Evolutionary conservation across 345 rosid genomes (phyloP), one percentile per base, ranked within the genome.

Genomic region (Schrenkiella parvula): DNA sequence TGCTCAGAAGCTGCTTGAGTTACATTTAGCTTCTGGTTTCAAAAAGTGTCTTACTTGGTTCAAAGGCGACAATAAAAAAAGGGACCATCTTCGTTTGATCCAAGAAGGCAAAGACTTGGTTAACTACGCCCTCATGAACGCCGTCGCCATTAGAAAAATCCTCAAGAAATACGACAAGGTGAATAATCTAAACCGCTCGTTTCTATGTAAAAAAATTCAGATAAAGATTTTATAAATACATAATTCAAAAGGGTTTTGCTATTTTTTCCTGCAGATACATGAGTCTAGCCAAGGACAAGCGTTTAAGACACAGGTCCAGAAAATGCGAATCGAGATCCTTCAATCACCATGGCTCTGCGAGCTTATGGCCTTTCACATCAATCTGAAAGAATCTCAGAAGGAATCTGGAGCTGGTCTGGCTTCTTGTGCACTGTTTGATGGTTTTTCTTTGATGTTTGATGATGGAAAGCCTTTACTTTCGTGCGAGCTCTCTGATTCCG

Each of bases 111-210:
- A 81, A 74, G 95, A 91, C 66, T 71, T 91, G 76, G 96, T 95
- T 47, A 81, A 78, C 46, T 95, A 95, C 78, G 99, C 99, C 1
- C 83, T 89, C 11, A 88, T 95, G 42, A 89, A 95, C 58, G 90
- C 99, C 1, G 78, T 79, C 3, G 99, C 97, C 6, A 85, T 95
- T 35, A 78, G 95, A 35, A 95, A 95, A 77, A 95, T 95, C 61
- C 90, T 91, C 21, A 95, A 95, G 82, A 95, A 91, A 77, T 95
- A 95, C 50, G 99, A 95, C 70, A 93, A 93, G 95, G 97, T 87
- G 6, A 67, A 4, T 44, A 1, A 25, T n/a, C 25, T 29, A 10
- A 44, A n/a, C n/a, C n/a, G n/a, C n/a, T n/a, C n/a, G n/a, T n/a
- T n/a, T n/a, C 9, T 55, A 26, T 52, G n/a, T 3, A 42, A 54